Evolutionary conservation across 805 yeast genomes (phyloP).

Genomic region (Lipomyces yamanashiensis): DNA sequence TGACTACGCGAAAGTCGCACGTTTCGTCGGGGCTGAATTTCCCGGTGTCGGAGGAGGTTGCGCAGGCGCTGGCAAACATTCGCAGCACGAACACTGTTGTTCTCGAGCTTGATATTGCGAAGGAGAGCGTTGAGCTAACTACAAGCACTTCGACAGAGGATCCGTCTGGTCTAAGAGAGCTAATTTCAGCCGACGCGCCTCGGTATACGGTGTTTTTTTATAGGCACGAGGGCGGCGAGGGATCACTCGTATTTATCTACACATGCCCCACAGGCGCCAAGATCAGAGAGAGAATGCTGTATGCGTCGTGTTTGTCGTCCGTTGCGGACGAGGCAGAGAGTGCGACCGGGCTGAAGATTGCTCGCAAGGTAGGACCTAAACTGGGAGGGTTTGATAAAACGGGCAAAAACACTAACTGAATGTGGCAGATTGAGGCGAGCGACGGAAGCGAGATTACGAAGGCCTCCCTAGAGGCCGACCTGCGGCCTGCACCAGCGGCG

Average conservation of each 20-base stretch:
- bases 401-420: neutral
- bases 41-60: conserved; percentile 43
- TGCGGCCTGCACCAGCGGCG: conserved; percentile 29
- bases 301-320: conserved; percentile 70
- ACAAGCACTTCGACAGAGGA: conserved; percentile 39
- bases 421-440: conserved; percentile 40
- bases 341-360: conserved; percentile 31
- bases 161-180: conserved; percentile 44
- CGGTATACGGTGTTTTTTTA: conserved; percentile 59
- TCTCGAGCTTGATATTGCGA: conserved; percentile 55
- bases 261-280: conserved; percentile 89
- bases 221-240: conserved; percentile 43
- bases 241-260: conserved; percentile 61
- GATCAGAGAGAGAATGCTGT: conserved; percentile 89
- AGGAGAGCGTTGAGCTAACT: conserved; percentile 55
- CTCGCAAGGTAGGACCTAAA: conserved; percentile 33
- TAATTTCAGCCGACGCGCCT: conserved; percentile 53
- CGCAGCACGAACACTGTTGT: conserved; percentile 49
- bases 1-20: conserved; percentile 30
- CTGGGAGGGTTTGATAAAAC: neutral
- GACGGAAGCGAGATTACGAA: conserved; percentile 39
- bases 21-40: conserved; percentile 35
- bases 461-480: conserved; percentile 26
- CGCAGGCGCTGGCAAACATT: conserved; percentile 43
- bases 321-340: conserved; percentile 41